Evolutionary conservation across 2,329 filamentous ascomycete genomes (phyloP).

Genomic region (Verticillium isaacii): DNA sequence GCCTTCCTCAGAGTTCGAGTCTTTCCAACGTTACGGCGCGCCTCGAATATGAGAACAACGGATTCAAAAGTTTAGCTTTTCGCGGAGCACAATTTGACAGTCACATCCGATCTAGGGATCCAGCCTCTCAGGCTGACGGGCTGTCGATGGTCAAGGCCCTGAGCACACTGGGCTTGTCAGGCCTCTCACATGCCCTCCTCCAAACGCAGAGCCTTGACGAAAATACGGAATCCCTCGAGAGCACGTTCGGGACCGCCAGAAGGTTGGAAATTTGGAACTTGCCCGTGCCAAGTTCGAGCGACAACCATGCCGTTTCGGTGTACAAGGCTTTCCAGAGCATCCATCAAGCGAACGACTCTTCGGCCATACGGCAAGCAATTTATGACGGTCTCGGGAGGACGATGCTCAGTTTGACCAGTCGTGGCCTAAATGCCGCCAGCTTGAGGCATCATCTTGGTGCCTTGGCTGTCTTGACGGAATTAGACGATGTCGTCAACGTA

Average conservation of each 20-base stretch:
- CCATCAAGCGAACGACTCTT: conserved; percentile 57
- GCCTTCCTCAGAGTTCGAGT: conserved; percentile 72
- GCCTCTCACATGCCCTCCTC: conserved; percentile 75
- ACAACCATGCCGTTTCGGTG: conserved; percentile 62
- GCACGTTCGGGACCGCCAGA: conserved; percentile 73
- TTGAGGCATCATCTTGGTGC: conserved; percentile 54
- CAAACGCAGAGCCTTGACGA: conserved; percentile 58
- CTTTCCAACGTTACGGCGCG: conserved; percentile 73
- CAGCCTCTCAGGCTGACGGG: conserved; percentile 53
- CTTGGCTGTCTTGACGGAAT: conserved; percentile 72
- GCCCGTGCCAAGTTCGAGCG: conserved; percentile 60
- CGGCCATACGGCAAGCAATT: conserved; percentile 50
- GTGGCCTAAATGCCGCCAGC: conserved; percentile 43
- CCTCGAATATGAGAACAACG: conserved; percentile 85
- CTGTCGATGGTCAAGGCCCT: conserved; percentile 72
- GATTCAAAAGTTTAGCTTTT: conserved; percentile 82
- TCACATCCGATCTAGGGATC: conserved; percentile 61
- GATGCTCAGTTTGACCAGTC: conserved; percentile 51
- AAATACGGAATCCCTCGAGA: conserved; percentile 58
- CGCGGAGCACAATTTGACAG: conserved; percentile 88
- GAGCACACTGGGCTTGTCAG: conserved; percentile 76
- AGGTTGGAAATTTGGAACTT: conserved; percentile 91
- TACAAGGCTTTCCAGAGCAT: conserved; percentile 81
- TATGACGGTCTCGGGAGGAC: conserved; percentile 58
- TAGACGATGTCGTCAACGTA: conserved; percentile 70